A percentile compares a stretch with the other conserved stretches of the same genome.
phyloP scores from a whole-genome alignment of 148 eudicot species.

The Pouteria glomerata region DNA sequence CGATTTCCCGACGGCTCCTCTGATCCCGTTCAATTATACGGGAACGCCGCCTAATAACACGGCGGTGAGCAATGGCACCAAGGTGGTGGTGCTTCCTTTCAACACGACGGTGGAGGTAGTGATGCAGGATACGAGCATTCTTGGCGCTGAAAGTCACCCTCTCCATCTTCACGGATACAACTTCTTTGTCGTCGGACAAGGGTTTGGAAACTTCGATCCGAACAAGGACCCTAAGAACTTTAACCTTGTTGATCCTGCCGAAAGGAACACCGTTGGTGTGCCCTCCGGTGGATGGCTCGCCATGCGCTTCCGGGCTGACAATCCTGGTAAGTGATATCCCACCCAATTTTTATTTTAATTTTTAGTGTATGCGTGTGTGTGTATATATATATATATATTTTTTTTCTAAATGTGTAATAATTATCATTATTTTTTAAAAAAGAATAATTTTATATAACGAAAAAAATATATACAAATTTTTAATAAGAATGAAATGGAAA shows the following conservation, averaged over 20 bases:
- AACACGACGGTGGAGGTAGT: constrained; percentile 62
- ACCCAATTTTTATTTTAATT: too few species aligned
- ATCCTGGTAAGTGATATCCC: too few species aligned
- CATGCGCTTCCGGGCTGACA: constrained; percentile 55
- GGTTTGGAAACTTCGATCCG: constrained; percentile 61
- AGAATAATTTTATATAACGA: too few species aligned
- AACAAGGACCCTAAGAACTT: constrained; percentile 41
- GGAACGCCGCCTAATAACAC: constrained; percentile 58
- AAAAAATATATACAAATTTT: too few species aligned
- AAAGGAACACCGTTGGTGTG: constrained; percentile 54
- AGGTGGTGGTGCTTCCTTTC: constrained; percentile 44
- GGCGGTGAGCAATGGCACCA: constrained; percentile 39
- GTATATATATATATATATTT: too few species aligned
- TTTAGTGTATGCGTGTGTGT: too few species aligned
- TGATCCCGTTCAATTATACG: constrained; percentile 46
- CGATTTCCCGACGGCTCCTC: constrained; percentile 46
- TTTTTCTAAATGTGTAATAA: too few species aligned
- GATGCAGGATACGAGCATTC: constrained; percentile 61
- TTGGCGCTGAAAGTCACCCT: constrained; percentile 70
- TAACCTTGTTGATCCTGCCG: constrained; percentile 67
- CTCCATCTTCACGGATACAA: constrained; percentile 68
- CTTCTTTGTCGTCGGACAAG: constrained; percentile 62
- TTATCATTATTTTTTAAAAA: too few species aligned
- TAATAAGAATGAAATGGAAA: too few species aligned
- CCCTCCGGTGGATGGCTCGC: constrained; percentile 81